Evolutionary conservation across 768 basidiomycete genomes (phyloP).

Genomic region (Lentinus brumalis): DNA sequence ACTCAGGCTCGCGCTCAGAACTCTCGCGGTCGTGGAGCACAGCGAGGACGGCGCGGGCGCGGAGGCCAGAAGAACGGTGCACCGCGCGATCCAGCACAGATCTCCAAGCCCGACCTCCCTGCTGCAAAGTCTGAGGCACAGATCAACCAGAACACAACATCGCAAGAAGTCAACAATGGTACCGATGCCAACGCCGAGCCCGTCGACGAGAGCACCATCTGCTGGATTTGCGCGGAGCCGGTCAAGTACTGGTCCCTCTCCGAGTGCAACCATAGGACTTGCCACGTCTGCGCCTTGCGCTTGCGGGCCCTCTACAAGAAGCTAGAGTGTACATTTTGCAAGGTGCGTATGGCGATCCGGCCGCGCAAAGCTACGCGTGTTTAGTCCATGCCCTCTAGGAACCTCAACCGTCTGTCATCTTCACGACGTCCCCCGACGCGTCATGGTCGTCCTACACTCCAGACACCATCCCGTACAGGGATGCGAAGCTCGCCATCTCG

Average conservation of each 20-base stretch:
- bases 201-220: constrained; percentile 49
- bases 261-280: constrained; percentile 91
- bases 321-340: constrained; percentile 93
- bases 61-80: constrained; percentile 5
- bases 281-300: constrained; percentile 90
- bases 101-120: background rate
- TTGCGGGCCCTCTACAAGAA: constrained; percentile 93
- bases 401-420: constrained; percentile 72
- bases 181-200: constrained; percentile 14
- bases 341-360: too few species aligned
- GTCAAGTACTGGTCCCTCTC: constrained; percentile 89
- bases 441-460: constrained; percentile 60
- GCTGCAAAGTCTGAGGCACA: background rate
- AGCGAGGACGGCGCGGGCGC: constrained; percentile 22
- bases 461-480: constrained; percentile 54
- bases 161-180: constrained; percentile 5
- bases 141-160: background rate
- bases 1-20: constrained; percentile 13
- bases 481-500: too few species aligned
- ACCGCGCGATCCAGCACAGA: constrained; percentile 1
- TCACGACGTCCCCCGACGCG: constrained; percentile 66
- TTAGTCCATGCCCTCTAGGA: too few species aligned
- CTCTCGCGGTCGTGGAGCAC: constrained; percentile 24
- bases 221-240: constrained; percentile 95
- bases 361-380: too few species aligned